phyloP scores from a whole-genome alignment of 148 eudicot species.

The Nyssa sinensis region DNA sequence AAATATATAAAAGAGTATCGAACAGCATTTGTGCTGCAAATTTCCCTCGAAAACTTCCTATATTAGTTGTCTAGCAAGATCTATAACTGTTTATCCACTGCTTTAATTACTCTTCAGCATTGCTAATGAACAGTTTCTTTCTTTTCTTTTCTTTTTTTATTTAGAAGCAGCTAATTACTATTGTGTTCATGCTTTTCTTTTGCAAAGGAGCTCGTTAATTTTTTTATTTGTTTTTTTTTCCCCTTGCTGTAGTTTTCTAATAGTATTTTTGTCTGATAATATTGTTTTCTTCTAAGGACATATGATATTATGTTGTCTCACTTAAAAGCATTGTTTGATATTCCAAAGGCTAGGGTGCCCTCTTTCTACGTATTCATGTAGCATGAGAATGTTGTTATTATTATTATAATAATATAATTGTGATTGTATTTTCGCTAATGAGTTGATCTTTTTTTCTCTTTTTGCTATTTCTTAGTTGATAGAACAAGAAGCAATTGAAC shows the following conservation, averaged over 20 bases:
- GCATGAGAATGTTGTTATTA: background rate
- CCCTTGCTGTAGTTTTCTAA: background rate
- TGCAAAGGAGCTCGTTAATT: background rate
- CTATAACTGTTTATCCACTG: background rate
- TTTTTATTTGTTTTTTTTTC: background rate
- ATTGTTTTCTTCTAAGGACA: background rate
- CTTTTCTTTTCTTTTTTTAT: background rate
- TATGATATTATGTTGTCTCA: background rate
- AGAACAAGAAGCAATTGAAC: slow-evolving; percentile 89
- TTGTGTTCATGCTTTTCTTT: background rate
- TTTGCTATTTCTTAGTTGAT: slow-evolving; percentile 49
- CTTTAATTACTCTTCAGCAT: background rate
- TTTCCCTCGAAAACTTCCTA: too few species aligned
- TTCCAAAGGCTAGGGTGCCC: background rate
- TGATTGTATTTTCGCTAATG: background rate
- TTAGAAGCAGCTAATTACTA: background rate
- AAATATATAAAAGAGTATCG: background rate
- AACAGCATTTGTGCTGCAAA: background rate
- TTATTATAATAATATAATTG: background rate
- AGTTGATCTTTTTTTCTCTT: background rate
- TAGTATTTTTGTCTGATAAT: background rate
- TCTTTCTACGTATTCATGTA: too few species aligned
- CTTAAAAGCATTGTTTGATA: background rate
- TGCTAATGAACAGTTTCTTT: background rate
- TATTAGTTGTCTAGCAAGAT: too few species aligned